Conservation (phyloP, 805 yeast species). For the Yamadazyma ubonensis region DNA sequence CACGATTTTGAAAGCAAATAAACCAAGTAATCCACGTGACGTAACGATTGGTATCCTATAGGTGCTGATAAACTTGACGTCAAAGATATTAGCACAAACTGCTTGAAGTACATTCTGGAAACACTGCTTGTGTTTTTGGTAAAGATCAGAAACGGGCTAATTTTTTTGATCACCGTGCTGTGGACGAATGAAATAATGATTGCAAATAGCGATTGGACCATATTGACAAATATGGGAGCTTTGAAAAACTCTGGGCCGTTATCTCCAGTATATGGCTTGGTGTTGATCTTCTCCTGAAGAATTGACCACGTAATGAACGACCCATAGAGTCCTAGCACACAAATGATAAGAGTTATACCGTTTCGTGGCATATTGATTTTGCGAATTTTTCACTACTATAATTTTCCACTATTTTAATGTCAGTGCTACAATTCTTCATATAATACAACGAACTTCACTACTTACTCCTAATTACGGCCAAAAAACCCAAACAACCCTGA, state of each 20-base stretch:
- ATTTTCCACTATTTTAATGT: too few relatives aligned
- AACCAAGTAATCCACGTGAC: conserved; percentile 83
- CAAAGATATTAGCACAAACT: conserved; percentile 55
- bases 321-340: conserved; percentile 69
- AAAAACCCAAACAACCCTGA: conserved; percentile 73
- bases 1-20: conserved; percentile 88
- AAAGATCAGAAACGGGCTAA: conserved; percentile 29
- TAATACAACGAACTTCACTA: too few relatives aligned
- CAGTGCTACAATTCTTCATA: too few relatives aligned
- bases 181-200: conserved; percentile 64
- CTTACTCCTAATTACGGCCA: conserved; percentile 51
- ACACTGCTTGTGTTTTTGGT: conserved; percentile 25
- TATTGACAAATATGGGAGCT: conserved; percentile 76
- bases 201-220: conserved; percentile 74
- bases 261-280: conserved; percentile 62
- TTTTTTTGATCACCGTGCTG: conserved; percentile 35
- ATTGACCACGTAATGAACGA: conserved; percentile 91
- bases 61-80: conserved; percentile 85
- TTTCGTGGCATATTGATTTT: background rate
- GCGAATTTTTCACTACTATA: conserved; percentile 1
- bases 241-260: conserved; percentile 49
- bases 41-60: conserved; percentile 71
- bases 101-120: conserved; percentile 23
- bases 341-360: conserved; percentile 21
- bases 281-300: conserved; percentile 83